Evolutionary conservation across 257 asterid genomes (phyloP).

Genomic region (Linderniella brevidens): DNA sequence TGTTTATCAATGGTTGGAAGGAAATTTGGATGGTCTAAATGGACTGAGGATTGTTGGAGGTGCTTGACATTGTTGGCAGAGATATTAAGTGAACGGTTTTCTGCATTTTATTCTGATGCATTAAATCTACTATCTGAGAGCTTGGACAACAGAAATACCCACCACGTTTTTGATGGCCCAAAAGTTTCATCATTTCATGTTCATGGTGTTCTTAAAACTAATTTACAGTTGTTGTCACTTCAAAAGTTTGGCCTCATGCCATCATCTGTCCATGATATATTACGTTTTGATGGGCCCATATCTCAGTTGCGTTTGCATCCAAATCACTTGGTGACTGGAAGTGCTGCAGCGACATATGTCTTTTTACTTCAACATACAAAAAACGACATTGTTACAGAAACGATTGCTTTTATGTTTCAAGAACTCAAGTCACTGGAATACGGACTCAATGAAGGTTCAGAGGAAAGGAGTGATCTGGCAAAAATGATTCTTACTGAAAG

Average conservation of each 20-base stretch:
- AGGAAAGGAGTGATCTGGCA: slow-evolving; percentile 21
- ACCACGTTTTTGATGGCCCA: slow-evolving; percentile 18
- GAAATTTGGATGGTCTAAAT: slow-evolving; percentile 88
- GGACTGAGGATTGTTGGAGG: slow-evolving; percentile 97
- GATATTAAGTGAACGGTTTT: slow-evolving; percentile 72
- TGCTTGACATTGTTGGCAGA: slow-evolving; percentile 98
- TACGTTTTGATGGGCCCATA: slow-evolving; percentile 54
- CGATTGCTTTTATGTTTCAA: slow-evolving; percentile 46
- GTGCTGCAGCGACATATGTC: slow-evolving; percentile 80
- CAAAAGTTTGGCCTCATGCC: slow-evolving; percentile 86
- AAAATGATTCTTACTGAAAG: slow-evolving; percentile 18
- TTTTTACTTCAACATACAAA: slow-evolving; percentile 83
- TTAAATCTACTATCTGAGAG: slow-evolving; percentile 81
- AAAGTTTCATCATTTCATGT: slow-evolving; percentile 63
- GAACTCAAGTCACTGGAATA: slow-evolving; percentile 58
- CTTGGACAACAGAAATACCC: slow-evolving; percentile 33
- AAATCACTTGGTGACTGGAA: slow-evolving; percentile 75
- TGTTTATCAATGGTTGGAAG: slow-evolving; percentile 76
- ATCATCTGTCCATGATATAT: slow-evolving; percentile 52
- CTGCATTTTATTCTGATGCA: slow-evolving; percentile 56
- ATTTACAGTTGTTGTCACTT: slow-evolving; percentile 75
- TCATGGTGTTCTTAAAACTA: slow-evolving; percentile 93
- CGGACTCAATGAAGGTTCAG: slow-evolving; percentile 24
- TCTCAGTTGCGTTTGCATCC: slow-evolving; percentile 93
- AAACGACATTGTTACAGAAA: slow-evolving; percentile 49